Base-by-base conservation (phyloP, 2,329 filamentous ascomycete genomes). In the Ascochyta pisi region DNA sequence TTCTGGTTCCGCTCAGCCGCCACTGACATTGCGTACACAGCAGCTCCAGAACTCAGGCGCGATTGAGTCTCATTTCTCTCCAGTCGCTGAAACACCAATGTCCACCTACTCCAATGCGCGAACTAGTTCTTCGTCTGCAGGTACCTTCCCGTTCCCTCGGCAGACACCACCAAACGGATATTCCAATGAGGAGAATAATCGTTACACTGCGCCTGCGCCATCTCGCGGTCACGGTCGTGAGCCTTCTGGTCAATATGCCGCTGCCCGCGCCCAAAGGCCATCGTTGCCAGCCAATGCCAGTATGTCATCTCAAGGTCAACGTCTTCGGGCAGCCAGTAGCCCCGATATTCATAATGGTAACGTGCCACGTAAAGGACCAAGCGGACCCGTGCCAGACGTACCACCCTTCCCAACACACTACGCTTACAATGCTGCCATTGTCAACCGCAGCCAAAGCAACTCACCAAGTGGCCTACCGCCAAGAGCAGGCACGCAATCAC, bases 21-120 rank as follows among this genome's bases (percentile, higher is more conserved):
- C 84, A 37, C 82, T 96, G 40, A 92, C 86, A 58, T 77, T 97
- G 24, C 90, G 94, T 67, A 84, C 82, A 16, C 82, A 86, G 66
- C 80, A 85, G 63, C 70, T 82, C 13, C 89, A 91, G 1, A 81
- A 80, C 33, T 85, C 82, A 9, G 67, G 61, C 48, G 90, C 90
- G 55, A 96, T 92, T 53, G 91, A 92, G 55, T 97, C 93, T 3
- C 98, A 97, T 77, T 99, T 99, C 76, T 98, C 94, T 0, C 95
- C 95, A 0, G 84, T 89, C 2, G 84, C 83, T 31, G 93, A 97
- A 50, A 92, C 90, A 0, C 90, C 91, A 9, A 86, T 87, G 39
- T 91, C 89, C 13, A 66, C 65, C 3, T 62, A 65, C 52, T 74
- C 72, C 1, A 73, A 64, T 51, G 89, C 89, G 23, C 84, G 91